Conservation (phyloP, 768 basidiomycete species). For the Lentinula edodes region DNA sequence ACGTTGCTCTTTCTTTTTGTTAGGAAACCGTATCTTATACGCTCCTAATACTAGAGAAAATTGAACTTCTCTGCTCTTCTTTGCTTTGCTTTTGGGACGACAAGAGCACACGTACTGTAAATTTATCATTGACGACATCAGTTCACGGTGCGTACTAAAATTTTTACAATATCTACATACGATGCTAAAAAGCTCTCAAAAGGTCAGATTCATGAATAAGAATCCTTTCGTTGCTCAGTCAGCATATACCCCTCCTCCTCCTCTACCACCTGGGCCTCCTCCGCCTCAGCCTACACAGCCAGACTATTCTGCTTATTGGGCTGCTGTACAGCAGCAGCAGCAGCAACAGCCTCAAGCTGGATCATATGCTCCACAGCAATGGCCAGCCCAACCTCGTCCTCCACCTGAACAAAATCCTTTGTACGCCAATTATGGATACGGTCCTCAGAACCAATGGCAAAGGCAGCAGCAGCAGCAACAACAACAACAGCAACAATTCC, state of each 20-base stretch:
- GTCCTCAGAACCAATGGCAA: constrained; percentile 61
- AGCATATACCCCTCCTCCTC: constrained; percentile 64
- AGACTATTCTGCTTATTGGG: constrained; percentile 79
- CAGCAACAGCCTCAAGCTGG: constrained; percentile 25
- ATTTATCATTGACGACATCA: background rate
- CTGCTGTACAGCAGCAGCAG: constrained; percentile 43
- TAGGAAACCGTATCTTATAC: background rate
- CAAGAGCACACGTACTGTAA: background rate
- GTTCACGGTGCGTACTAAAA: background rate
- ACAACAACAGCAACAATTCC: constrained; percentile 44
- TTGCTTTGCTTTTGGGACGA: background rate
- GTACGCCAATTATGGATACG: constrained; percentile 91
- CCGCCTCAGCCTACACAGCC: constrained; percentile 61
- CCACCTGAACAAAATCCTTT: constrained; percentile 77
- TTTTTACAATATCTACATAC: background rate
- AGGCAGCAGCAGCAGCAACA: constrained; percentile 54
- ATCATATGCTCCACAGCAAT: constrained; percentile 61
- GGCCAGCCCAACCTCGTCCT: constrained; percentile 56
- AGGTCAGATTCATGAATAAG: constrained; percentile 57
- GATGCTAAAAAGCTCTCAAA: background rate
- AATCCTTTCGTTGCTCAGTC: constrained; percentile 75
- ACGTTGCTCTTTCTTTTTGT: background rate
- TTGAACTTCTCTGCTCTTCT: background rate
- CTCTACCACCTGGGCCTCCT: constrained; percentile 75
- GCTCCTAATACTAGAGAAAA: background rate